phyloP scores from a whole-genome alignment of 2,329 filamentous ascomycete species.

The Rasamsonia emersonii region DNA sequence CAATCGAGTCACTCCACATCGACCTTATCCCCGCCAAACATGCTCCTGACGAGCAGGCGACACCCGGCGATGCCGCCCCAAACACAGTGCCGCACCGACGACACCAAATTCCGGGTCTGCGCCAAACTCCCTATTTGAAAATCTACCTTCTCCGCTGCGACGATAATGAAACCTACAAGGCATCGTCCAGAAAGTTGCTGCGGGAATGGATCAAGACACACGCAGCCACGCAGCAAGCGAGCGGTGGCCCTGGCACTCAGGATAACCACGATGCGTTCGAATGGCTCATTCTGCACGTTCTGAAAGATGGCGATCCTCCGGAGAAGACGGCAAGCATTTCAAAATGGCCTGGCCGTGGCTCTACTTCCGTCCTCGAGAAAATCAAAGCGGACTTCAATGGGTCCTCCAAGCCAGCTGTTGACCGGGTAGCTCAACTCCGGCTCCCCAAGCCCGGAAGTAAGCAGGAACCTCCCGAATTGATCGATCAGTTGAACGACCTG shows the following conservation, averaged over 20 bases:
- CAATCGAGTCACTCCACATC: conserved; percentile 86
- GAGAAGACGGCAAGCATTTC: conserved; percentile 60
- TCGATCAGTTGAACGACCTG: conserved; percentile 75
- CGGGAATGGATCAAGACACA: conserved; percentile 86
- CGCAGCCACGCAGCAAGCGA: conserved; percentile 47
- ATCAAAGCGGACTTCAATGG: conserved; percentile 83
- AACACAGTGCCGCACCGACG: conserved; percentile 47
- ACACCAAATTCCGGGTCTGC: conserved; percentile 90
- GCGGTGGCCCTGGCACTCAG: conserved; percentile 50
- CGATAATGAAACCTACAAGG: conserved; percentile 90
- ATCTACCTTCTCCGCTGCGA: conserved; percentile 84
- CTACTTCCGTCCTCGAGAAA: conserved; percentile 80
- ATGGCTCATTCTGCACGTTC: conserved; percentile 89
- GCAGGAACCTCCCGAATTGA: conserved; percentile 68
- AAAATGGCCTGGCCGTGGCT: conserved; percentile 68
- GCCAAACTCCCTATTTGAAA: conserved; percentile 89
- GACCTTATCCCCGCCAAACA: conserved; percentile 64
- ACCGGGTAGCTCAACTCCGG: conserved; percentile 78
- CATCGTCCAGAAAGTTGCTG: conserved; percentile 64
- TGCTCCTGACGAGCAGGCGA: conserved; percentile 23
- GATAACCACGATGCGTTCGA: conserved; percentile 96
- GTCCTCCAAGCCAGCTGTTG: conserved; percentile 60
- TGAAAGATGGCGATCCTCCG: conserved; percentile 63
- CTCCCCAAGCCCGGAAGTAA: conserved; percentile 46
- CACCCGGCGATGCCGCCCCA: conserved; percentile 28